Evolutionary conservation across 108 stramenopile genomes (phyloP), one percentile per base, ranked within the genome.

Genomic region (Cyclotella choctawhatcheeana): DNA sequence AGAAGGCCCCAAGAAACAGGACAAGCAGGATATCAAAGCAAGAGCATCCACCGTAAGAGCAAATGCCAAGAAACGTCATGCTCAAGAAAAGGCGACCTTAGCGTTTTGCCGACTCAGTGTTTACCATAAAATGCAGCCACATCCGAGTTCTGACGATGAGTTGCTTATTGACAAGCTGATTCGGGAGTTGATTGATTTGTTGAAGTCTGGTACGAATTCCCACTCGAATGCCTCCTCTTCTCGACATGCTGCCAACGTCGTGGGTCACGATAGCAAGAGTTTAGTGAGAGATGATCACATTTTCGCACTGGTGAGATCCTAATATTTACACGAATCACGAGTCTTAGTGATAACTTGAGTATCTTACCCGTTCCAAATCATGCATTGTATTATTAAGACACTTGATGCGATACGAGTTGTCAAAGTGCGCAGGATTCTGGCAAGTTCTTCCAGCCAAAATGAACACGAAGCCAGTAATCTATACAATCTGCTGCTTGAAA

Each of bases 21-120:
- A 82, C 45, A 77, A 76, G 35, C 7, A 10, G 3, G 81, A 82
- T 34, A 72, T 82, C 34, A 77, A 72, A 56, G 51, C 70, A 6
- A 69, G 81, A 13, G 66, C 67, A 22, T 24, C 58, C 30, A 56
- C 70, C 21, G 75, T 70, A 21, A 33, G 31, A 20, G 50, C 58
- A 48, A 59, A 71, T 58, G 54, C 64, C 13, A 64, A 56, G 14
- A 40, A 54, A 20, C 51, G 64, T 33, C 70, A 77, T 51, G 29
- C 67, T 50, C 35, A 66, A 52, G 81, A 77, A 29, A 71, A 72
- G 44, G 81, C 81, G 3, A 82, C 69, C 12, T 58, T 82, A 34
- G 30, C 56, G 1, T 76, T 72, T 44, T 45, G 50, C 44, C 30
- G 66, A 30, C 58, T 82, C 26, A 68, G 62, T 59, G 27, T 76